phyloP scores from a whole-genome alignment of 768 basidiomycete species.

The Glaciozyma antarctica region DNA sequence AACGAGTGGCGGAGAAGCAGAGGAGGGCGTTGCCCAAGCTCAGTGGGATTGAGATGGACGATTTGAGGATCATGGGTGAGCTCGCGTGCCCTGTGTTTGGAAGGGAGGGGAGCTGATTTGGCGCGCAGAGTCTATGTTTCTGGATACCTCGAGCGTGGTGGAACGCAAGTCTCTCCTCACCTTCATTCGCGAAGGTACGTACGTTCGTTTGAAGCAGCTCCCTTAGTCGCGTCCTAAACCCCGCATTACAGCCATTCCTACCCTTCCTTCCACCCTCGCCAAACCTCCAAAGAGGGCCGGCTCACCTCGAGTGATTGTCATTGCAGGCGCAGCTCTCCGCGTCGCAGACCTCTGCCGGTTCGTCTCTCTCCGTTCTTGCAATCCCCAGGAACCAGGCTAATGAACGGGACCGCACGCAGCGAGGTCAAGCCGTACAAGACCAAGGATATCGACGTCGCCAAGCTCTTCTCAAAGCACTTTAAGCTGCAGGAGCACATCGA shows the following conservation, averaged over 20 bases:
- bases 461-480: slow-evolving; percentile 90
- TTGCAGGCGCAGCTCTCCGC: slow-evolving; percentile 80
- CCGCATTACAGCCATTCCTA: slow-evolving; percentile 51
- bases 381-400: neutral
- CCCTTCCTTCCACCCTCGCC: slow-evolving; percentile 56
- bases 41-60: slow-evolving; percentile 68
- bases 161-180: slow-evolving; percentile 59
- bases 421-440: slow-evolving; percentile 37
- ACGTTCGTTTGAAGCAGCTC: neutral
- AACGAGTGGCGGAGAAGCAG: slow-evolving; percentile 59
- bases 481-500: slow-evolving; percentile 78
- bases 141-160: slow-evolving; percentile 66
- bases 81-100: neutral
- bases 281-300: slow-evolving; percentile 69
- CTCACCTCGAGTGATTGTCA: slow-evolving; percentile 75
- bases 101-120: neutral
- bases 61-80: slow-evolving; percentile 68
- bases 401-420: slow-evolving; percentile 12
- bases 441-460: slow-evolving; percentile 83
- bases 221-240: neutral
- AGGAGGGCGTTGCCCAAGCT: slow-evolving; percentile 58
- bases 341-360: slow-evolving; percentile 77
- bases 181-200: slow-evolving; percentile 65
- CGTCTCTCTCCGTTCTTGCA: slow-evolving; percentile 43
- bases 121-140: slow-evolving; percentile 48